A percentile compares a stretch with the other conserved stretches of the same genome.
Evolutionary conservation across 768 basidiomycete species (phyloP).

Genomic region (Pleurotus salmoneostramineus): DNA sequence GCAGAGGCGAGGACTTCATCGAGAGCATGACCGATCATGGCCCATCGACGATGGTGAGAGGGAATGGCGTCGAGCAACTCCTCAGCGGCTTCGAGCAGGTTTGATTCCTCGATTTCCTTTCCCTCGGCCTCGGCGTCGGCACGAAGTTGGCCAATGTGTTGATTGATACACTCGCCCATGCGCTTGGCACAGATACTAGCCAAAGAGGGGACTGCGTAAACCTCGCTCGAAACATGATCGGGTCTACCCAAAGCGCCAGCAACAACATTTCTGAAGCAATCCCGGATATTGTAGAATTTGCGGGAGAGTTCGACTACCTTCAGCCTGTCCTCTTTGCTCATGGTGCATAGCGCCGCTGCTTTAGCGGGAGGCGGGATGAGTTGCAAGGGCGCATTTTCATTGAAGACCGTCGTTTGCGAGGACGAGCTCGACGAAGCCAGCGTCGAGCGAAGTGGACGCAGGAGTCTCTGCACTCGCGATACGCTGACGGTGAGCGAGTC

Average conservation of each 20-base stretch:
- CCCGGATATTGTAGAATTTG: constrained; percentile 49
- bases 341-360: constrained; percentile 25
- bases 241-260: constrained; percentile 19
- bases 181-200: constrained; percentile 42
- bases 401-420: background rate
- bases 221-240: background rate
- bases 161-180: constrained; percentile 29
- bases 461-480: constrained; percentile 37
- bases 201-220: constrained; percentile 27
- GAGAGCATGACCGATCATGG: constrained; percentile 50
- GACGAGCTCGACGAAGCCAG: constrained; percentile 14
- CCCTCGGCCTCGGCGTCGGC: constrained; percentile 21
- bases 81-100: constrained; percentile 21
- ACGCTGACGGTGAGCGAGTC: constrained; percentile 26
- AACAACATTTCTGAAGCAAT: constrained; percentile 50
- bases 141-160: constrained; percentile 32
- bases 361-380: constrained; percentile 34
- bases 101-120: constrained; percentile 20
- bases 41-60: constrained; percentile 42
- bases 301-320: constrained; percentile 40
- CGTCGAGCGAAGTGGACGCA: constrained; percentile 43
- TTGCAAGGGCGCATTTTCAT: constrained; percentile 25
- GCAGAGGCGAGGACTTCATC: constrained; percentile 41
- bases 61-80: constrained; percentile 52
- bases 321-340: constrained; percentile 24